A percentile compares a stretch with the other conserved stretches of the same genome.
These are phyloP conservation scores for Apiotrichum mycotoxinovorans DNA, from an alignment of 1,284 basidiomycete genomes.

Conservation along the genomic window DNA sequence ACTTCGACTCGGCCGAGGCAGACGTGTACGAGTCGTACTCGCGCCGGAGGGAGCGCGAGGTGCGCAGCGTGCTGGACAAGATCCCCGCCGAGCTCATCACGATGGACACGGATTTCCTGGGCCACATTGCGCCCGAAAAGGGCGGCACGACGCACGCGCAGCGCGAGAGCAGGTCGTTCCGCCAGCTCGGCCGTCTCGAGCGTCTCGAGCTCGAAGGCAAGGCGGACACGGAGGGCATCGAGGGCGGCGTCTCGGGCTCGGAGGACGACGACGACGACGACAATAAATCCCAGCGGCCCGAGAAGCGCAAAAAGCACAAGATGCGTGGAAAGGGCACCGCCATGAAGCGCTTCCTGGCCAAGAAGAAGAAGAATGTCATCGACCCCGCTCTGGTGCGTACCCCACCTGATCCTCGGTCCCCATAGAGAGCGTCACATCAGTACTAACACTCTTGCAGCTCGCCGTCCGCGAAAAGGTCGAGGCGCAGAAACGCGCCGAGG, in stretches of 20 bases:
- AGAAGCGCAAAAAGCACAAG: constrained; percentile 62
- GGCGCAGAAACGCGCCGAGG: constrained; percentile 30
- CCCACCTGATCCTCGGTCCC: no score
- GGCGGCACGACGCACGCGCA: constrained; percentile 55
- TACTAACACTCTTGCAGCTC: constrained; percentile 20
- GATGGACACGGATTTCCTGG: constrained; percentile 79
- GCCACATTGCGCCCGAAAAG: constrained; percentile 64
- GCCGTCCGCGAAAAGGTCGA: constrained; percentile 36
- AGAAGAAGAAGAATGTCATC: constrained; percentile 84
- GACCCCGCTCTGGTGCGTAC: constrained; percentile 73
- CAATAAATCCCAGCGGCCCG: constrained; percentile 18
- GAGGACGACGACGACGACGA: constrained; percentile 47
- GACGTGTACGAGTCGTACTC: constrained; percentile 91
- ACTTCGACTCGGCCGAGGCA: constrained; percentile 88
- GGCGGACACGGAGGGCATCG: constrained; percentile 59
- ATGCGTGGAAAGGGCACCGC: constrained; percentile 81
- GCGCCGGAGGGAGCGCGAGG: constrained; percentile 82
- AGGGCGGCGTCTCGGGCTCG: constrained; percentile 17
- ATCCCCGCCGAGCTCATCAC: constrained; percentile 92
- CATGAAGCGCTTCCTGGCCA: constrained; percentile 74
- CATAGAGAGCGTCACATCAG: no score
- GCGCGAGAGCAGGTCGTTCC: constrained; percentile 59
- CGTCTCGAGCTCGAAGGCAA: constrained; percentile 67
- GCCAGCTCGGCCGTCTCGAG: constrained; percentile 68
- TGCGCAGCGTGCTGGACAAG: constrained; percentile 88